phyloP scores from a whole-genome alignment of 176 grass and related monocot genomes.

The Triticum turgidum region DNA sequence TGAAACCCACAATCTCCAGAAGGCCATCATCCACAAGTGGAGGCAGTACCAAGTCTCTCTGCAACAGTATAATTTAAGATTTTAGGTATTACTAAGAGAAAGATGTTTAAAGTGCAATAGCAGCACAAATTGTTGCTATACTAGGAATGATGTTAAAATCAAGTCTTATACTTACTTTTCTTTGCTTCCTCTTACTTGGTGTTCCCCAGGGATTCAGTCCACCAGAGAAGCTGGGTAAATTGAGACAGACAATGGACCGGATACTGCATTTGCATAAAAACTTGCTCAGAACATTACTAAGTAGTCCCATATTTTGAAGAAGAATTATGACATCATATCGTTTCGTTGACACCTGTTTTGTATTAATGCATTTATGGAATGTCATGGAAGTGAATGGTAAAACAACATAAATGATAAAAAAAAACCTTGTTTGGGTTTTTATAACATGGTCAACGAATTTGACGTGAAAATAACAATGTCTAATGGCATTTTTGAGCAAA shows the following conservation, averaged over 20 bases:
- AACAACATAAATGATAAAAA: not conserved
- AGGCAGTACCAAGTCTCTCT: slow-evolving; percentile 83
- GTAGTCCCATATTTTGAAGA: not conserved
- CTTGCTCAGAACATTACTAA: slow-evolving; percentile 30
- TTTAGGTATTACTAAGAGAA: not conserved
- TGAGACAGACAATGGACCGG: slow-evolving; percentile 92
- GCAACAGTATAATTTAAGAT: slow-evolving; percentile 29
- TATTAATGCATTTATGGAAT: not conserved
- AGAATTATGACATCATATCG: slow-evolving; percentile 4
- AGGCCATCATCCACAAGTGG: slow-evolving; percentile 96
- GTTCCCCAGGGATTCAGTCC: slow-evolving; percentile 97
- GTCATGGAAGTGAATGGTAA: not conserved
- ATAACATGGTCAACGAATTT: no score
- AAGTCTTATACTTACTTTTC: slow-evolving; percentile 61
- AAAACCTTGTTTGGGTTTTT: no score
- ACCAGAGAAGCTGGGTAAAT: slow-evolving; percentile 96
- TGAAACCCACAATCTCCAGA: slow-evolving; percentile 95
- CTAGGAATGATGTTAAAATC: not conserved
- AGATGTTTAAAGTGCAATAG: slow-evolving; percentile 3
- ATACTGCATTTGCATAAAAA: slow-evolving; percentile 71
- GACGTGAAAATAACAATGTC: no score
- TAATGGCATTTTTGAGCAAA: no score
- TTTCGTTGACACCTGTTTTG: not conserved
- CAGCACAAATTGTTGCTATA: not conserved
- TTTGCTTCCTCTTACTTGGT: slow-evolving; percentile 81